Conservation (phyloP, 208 protist species). For the Trichomonas gallinae region DNA sequence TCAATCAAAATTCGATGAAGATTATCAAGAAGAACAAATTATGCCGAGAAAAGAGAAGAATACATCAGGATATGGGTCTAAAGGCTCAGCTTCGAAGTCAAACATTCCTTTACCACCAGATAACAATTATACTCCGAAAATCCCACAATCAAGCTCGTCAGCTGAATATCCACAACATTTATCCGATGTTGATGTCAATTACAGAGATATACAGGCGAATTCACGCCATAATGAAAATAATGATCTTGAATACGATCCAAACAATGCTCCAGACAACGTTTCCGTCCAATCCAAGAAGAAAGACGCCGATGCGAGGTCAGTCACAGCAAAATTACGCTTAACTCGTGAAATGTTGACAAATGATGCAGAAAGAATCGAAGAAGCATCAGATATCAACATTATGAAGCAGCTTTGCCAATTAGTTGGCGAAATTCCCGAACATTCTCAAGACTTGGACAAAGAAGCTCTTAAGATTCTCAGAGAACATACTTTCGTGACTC, state of each 20-base stretch:
- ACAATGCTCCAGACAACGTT: not conserved
- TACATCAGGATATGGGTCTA: not conserved
- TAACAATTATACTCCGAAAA: not conserved
- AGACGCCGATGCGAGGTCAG: not conserved
- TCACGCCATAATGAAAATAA: not conserved
- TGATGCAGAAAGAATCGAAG: not conserved
- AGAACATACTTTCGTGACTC: not conserved
- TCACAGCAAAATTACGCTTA: not conserved
- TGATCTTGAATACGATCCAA: not conserved
- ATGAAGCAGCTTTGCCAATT: not conserved
- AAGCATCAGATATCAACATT: not conserved
- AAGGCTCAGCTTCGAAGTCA: not conserved
- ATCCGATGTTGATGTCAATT: not conserved
- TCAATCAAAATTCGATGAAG: too few species aligned
- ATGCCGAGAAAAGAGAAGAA: not conserved
- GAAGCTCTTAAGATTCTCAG: not conserved
- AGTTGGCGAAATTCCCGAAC: not conserved
- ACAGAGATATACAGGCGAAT: not conserved
- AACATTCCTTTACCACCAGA: not conserved
- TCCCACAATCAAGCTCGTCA: not conserved
- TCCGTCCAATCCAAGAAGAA: not conserved
- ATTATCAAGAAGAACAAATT: too few species aligned
- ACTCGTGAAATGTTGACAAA: not conserved
- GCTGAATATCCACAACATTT: not conserved
- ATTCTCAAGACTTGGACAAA: not conserved